Evolutionary conservation across 83 land plant species (phyloP), one percentile per base, ranked within the genome.

Genomic region (Larix sibirica): DNA sequence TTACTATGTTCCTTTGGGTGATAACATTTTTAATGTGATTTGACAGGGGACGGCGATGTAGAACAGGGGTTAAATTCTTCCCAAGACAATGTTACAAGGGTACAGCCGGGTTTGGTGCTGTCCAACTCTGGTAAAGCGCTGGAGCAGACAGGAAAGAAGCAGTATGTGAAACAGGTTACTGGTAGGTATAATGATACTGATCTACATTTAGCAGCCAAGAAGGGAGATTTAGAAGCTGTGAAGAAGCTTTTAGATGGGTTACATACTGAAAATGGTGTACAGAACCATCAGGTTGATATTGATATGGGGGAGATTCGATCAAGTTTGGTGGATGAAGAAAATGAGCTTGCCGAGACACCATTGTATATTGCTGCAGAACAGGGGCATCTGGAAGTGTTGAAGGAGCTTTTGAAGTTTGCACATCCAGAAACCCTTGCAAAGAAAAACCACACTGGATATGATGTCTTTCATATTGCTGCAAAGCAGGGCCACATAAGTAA

Each of bases 101-200:
- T 66, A 2, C 73, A 82, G 59, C 83, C 87, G 21, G 73, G 82
- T 59, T 79, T 91, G 13, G 88, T 80, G 62, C 66, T 85, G 50
- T 89, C 93, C 47, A 88, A 79, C 62, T 88, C 93, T 10, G 89
- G 91, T 7, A 89, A 89, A 85, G 58, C 87, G 63, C 61, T 89
- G 40, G 90, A 87, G 26, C 82, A 71, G 63, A 10, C 67, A 17
- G 81, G 83, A 70, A 83, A 79, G 87, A 90, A 88, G 86, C 90
- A 87, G 91, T 92, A 88, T 59, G 92, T 92, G 79, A 90, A 87
- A 82, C 95, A 93, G 83, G 95, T 93, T 74, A 93, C 95, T 1
- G 95, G 95, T 17, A 83, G 90, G 82, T 86, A 89, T 87, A 93
- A 93, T 66, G 95, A 93, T 83, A 93, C 95, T 23, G 95, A 89